phyloP scores from a whole-genome alignment of 768 basidiomycete species.

The Kwoniella mangroviensis region DNA sequence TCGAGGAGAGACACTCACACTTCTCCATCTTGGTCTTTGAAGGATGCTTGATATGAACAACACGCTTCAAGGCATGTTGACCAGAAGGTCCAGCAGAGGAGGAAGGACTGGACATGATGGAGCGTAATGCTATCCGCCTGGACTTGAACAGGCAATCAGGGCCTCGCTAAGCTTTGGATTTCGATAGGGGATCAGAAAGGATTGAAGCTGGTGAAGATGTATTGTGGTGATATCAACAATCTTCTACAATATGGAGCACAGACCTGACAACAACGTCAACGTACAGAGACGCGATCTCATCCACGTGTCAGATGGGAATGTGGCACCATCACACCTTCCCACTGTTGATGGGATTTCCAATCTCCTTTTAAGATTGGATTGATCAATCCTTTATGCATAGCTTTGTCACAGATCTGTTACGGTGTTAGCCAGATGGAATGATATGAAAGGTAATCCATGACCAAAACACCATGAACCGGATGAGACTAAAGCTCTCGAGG shows the following conservation, averaged over 20 bases:
- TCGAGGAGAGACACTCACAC: slow-evolving; percentile 28
- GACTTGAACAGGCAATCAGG: background rate
- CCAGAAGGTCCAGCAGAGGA: slow-evolving; percentile 16
- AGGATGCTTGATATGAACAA: slow-evolving; percentile 1
- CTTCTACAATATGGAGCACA: background rate
- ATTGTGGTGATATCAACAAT: background rate
- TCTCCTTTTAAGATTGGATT: background rate
- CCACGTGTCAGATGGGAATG: background rate
- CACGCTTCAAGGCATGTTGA: slow-evolving; percentile 16
- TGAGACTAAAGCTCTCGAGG: background rate
- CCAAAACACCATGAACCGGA: background rate
- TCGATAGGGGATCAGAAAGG: too few relatives aligned
- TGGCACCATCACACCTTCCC: background rate
- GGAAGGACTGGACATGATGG: slow-evolving; percentile 18
- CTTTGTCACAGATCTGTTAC: slow-evolving; percentile 1
- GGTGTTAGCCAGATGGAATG: too few relatives aligned
- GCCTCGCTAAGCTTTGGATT: too few relatives aligned
- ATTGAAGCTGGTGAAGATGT: too few relatives aligned
- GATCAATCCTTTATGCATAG: background rate
- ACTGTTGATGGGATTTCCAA: background rate
- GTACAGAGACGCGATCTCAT: background rate
- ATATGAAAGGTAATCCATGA: background rate
- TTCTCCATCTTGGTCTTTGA: slow-evolving; percentile 48
- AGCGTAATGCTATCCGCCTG: background rate
- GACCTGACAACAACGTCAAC: slow-evolving; percentile 8